These are phyloP conservation scores for Termitomyces titanicus DNA, from an alignment of 768 basidiomycete genomes.

Conservation along the genomic window DNA sequence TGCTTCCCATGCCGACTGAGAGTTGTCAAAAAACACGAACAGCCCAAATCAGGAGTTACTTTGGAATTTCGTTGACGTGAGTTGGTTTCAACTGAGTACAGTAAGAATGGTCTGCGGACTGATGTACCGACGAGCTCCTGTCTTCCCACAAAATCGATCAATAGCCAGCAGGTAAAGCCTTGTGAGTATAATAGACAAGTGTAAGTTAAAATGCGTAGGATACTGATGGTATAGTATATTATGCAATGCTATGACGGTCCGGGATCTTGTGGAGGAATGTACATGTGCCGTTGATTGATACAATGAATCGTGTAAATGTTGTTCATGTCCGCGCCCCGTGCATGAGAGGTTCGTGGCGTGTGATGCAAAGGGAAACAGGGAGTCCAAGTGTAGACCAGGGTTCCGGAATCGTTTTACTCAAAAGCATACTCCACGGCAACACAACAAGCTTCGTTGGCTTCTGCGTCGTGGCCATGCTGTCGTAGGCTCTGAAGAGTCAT, in stretches of 20 bases:
- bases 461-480: conserved; percentile 53
- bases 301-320: conserved; percentile 14
- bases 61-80: conserved; percentile 4
- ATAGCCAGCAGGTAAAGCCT: neutral
- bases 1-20: conserved; percentile 10
- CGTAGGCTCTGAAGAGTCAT: conserved; percentile 53
- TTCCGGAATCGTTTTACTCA: conserved; percentile 31
- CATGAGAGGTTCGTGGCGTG: conserved; percentile 6
- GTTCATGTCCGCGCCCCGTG: conserved; percentile 9
- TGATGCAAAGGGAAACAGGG: conserved; percentile 4
- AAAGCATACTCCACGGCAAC: conserved; percentile 74
- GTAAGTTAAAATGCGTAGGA: conserved; percentile 10
- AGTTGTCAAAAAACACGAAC: conserved; percentile 5
- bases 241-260: conserved; percentile 10
- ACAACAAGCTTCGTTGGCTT: conserved; percentile 65
- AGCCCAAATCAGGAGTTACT: conserved; percentile 6
- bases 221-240: conserved; percentile 9
- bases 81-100: conserved; percentile 5
- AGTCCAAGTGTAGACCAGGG: conserved; percentile 1
- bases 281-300: conserved; percentile 17
- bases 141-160: neutral
- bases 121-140: neutral
- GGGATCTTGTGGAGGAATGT: conserved; percentile 7
- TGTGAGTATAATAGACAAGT: conserved; percentile 11
- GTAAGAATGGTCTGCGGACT: conserved; percentile 5